Percentiles rank a stretch among this genome's conserved stretches.
Evolutionary conservation across 1,139 yeast species (phyloP).

Genomic region (Nakaseomyces uthaithaninus): DNA sequence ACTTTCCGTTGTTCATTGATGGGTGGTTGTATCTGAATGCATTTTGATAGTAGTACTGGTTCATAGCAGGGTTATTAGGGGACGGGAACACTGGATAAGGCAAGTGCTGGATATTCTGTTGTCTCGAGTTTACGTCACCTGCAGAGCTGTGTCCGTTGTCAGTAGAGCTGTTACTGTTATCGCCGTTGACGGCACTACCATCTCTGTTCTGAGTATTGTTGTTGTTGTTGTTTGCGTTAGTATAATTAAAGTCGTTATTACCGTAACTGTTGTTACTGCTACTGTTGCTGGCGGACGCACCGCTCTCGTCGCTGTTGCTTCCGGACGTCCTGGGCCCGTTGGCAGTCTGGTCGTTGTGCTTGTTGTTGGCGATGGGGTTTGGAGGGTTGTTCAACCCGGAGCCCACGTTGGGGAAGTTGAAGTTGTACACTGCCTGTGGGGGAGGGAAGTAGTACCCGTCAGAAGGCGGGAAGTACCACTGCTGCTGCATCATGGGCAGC

Average conservation of each 20-base stretch:
- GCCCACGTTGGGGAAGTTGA: conserved; percentile 3
- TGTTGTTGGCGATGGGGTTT: too few relatives aligned
- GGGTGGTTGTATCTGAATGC: background rate
- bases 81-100: background rate
- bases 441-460: conserved; percentile 2
- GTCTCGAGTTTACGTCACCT: too few relatives aligned
- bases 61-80: background rate
- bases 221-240: background rate
- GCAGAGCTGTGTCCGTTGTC: background rate
- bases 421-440: conserved; percentile 1
- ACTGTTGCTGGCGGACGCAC: too few relatives aligned
- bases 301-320: too few relatives aligned
- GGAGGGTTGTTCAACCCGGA: too few relatives aligned
- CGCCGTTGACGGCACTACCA: background rate
- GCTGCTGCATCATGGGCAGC: background rate
- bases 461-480: conserved; percentile 1
- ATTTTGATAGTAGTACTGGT: background rate
- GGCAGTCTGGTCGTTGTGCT: too few relatives aligned
- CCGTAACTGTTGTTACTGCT: conserved; percentile 3
- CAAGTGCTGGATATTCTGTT: background rate
- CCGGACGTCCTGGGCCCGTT: too few relatives aligned
- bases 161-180: background rate
- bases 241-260: conserved; percentile 1
- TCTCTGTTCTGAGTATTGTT: background rate
- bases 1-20: background rate